phyloP scores from a whole-genome alignment of 1,284 basidiomycete genomes.

The Meripilus lineatus region DNA sequence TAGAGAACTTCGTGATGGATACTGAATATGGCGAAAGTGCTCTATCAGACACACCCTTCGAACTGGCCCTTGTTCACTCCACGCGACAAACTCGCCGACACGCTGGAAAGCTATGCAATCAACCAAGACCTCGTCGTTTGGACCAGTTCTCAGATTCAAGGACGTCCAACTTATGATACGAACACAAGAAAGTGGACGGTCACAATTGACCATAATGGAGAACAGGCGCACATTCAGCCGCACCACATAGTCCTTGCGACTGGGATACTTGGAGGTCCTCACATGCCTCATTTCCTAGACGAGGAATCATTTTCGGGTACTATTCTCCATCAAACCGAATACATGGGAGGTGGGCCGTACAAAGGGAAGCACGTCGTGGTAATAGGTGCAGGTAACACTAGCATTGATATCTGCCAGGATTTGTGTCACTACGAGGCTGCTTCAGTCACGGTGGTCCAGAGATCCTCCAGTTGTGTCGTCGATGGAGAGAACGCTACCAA shows the following conservation, averaged over 20 bases:
- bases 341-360: constrained; percentile 34
- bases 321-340: constrained; percentile 38
- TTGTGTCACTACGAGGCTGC: constrained; percentile 33
- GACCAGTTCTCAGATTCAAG: constrained; percentile 42
- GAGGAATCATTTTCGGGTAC: constrained; percentile 35
- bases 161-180: constrained; percentile 34
- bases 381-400: constrained; percentile 45
- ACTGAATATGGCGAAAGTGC: constrained; percentile 30
- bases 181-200: constrained; percentile 45
- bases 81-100: constrained; percentile 47
- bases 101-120: constrained; percentile 60
- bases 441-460: constrained; percentile 27
- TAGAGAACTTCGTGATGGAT: background rate
- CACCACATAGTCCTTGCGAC: constrained; percentile 58
- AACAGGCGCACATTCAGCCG: constrained; percentile 40
- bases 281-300: constrained; percentile 39
- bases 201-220: constrained; percentile 35
- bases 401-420: constrained; percentile 42
- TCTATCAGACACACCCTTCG: constrained; percentile 27
- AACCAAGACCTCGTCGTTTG: constrained; percentile 61
- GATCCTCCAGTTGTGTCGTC: constrained; percentile 24
- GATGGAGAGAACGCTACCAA: constrained; percentile 22
- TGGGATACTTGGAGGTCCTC: constrained; percentile 44
- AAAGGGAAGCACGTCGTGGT: constrained; percentile 45
- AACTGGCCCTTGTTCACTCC: constrained; percentile 26